Evolutionary conservation across 768 basidiomycete genomes (phyloP), one percentile per base, ranked within the genome.

Genomic region (Agrocybe praecox): DNA sequence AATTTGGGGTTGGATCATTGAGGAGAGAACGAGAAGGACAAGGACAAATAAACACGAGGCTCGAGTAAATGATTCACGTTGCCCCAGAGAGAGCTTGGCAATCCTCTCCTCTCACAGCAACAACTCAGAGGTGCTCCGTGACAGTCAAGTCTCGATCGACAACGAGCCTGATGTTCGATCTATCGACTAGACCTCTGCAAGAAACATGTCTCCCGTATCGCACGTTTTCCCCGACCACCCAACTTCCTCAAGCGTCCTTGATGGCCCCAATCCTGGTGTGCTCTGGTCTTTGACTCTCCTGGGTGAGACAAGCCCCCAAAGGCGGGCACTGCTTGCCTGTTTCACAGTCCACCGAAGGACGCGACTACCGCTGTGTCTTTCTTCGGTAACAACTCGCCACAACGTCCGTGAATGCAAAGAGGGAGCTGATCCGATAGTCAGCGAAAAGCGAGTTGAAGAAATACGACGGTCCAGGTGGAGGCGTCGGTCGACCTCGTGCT

Each of bases 401-500:
- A 34, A 84, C 84, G 62, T 74, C 69, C 6, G 76, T 65, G 1
- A 71, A 77, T 33, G 76, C 74, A 40, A 82, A 76, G 65, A 75
- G 86, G n/a, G 92, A 94, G 68, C 59, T 84, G 3, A 77, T 93
- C 29, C 78, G 92, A 63, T 85, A 83, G 63, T 81, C 89, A 10
- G 80, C 93, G 15, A 92, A 87, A 9, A 83, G 78, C 49, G 89
- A 72, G 81, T 84, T 92, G 61, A 87, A 81, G 62, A 76, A 68
- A 12, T 73, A 86, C 9, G 84, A 90, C 17, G 85, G 83, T 89
- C 40, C 56, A 74, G 21, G 72, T 94, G 49, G 90, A 93, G 68
- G 83, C 81, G 22, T 80, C 82, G 9, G 58, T 67, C 1, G 89
- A 93, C 80, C 90, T 19, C 91, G 93, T 58, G 92, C 90, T 57